A percentile compares a stretch with the other conserved stretches of the same genome.
phyloP scores from a whole-genome alignment of 2,329 filamentous ascomycete species.

The Leptographium wingfieldii region DNA sequence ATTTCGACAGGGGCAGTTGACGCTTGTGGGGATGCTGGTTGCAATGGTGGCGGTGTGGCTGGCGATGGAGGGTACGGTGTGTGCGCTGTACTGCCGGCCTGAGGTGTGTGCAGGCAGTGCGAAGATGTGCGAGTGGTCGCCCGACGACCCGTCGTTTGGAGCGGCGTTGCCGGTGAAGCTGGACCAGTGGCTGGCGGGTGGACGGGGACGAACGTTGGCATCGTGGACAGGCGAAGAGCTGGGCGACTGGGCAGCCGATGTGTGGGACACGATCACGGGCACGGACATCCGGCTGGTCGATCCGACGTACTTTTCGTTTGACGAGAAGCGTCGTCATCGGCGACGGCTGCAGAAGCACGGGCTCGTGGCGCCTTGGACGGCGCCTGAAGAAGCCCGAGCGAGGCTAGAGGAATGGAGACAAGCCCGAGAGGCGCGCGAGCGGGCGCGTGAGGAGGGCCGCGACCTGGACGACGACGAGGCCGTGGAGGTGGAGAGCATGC shows the following conservation, averaged over 20 bases:
- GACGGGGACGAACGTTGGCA: slow-evolving; percentile 29
- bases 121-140: slow-evolving; percentile 40
- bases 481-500: slow-evolving; percentile 10
- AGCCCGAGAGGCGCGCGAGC: slow-evolving; percentile 27
- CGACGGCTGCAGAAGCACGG: slow-evolving; percentile 38
- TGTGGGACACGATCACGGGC: slow-evolving; percentile 31
- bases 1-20: slow-evolving; percentile 34
- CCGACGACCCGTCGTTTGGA: slow-evolving; percentile 48
- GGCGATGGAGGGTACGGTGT: slow-evolving; percentile 39
- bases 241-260: slow-evolving; percentile 34
- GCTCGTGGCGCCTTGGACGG: slow-evolving; percentile 23
- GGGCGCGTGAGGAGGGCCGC: slow-evolving; percentile 24
- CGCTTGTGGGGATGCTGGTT: slow-evolving; percentile 33
- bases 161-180: slow-evolving; percentile 47
- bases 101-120: slow-evolving; percentile 26
- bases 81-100: slow-evolving; percentile 40
- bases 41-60: slow-evolving; percentile 39
- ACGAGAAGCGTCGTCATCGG: slow-evolving; percentile 33
- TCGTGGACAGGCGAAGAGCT: slow-evolving; percentile 28
- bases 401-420: slow-evolving; percentile 33
- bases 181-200: slow-evolving; percentile 47
- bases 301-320: slow-evolving; percentile 29
- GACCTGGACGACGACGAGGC: slow-evolving; percentile 21
- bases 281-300: slow-evolving; percentile 32
- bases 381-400: slow-evolving; percentile 27